Conservation (phyloP, 2,329 filamentous ascomycete genomes). For the Aspergillus fructus region DNA sequence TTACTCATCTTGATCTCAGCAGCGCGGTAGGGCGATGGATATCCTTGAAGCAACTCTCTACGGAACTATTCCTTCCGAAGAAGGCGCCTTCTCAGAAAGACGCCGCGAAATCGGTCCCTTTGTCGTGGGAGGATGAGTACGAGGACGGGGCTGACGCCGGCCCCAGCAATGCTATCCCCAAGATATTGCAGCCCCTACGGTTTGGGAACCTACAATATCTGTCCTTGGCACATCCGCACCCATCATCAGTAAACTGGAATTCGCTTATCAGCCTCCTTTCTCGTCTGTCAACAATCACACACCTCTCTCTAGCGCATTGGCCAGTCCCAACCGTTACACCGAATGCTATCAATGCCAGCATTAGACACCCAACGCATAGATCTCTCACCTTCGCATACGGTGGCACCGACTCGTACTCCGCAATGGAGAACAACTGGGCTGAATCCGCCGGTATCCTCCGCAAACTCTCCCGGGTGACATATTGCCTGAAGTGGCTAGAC, state of each 20-base stretch:
- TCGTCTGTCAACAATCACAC: constrained; percentile 57
- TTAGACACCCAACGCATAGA: constrained; percentile 40
- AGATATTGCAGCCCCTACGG: constrained; percentile 29
- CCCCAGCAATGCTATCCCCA: constrained; percentile 14
- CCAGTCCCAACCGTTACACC: constrained; percentile 59
- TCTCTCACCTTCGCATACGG: constrained; percentile 48
- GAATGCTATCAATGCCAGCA: constrained; percentile 48
- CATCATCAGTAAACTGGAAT: constrained; percentile 51
- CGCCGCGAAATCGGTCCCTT: constrained; percentile 26
- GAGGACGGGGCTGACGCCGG: constrained; percentile 10
- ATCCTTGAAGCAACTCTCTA: constrained; percentile 48
- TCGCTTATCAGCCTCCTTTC: constrained; percentile 55
- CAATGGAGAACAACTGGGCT: constrained; percentile 54
- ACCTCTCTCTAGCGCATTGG: constrained; percentile 64
- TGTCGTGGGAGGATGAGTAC: constrained; percentile 43
- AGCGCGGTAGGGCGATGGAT: constrained; percentile 51
- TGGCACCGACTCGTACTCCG: constrained; percentile 54
- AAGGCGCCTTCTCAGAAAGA: constrained; percentile 7
- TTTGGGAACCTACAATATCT: constrained; percentile 58
- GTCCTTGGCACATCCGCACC: constrained; percentile 55
- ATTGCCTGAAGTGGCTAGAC: constrained; percentile 62
- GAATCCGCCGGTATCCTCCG: constrained; percentile 58
- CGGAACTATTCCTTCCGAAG: constrained; percentile 40
- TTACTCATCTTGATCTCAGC: constrained; percentile 55
- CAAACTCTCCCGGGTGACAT: constrained; percentile 54